These are phyloP conservation scores for Prosopis cineraria DNA, from an alignment of 306 rosid species.

Conservation along the genomic window DNA sequence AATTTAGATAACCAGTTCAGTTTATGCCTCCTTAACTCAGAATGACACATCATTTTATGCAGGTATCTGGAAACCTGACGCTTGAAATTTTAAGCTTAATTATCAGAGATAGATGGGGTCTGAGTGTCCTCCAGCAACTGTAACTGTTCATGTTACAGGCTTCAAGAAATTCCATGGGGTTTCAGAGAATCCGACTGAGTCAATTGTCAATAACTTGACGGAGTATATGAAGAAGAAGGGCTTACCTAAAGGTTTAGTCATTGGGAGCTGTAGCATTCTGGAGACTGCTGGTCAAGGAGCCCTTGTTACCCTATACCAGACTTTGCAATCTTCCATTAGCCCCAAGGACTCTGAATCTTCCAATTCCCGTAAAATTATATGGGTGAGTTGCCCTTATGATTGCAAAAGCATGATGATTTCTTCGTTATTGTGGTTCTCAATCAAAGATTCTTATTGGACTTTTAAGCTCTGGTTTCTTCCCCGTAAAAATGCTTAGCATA, in stretches of 20 bases:
- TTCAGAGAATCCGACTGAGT: slow-evolving; percentile 92
- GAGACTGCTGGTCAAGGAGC: slow-evolving; percentile 96
- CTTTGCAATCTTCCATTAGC: slow-evolving; percentile 62
- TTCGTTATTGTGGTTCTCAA: neutral
- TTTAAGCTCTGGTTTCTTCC: neutral
- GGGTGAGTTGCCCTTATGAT: slow-evolving; percentile 57
- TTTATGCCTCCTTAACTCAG: slow-evolving; percentile 15
- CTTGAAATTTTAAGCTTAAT: slow-evolving; percentile 36
- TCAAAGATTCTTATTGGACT: neutral
- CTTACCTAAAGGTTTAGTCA: slow-evolving; percentile 70
- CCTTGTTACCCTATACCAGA: slow-evolving; percentile 53
- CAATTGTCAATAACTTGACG: slow-evolving; percentile 59
- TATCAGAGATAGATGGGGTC: slow-evolving; percentile 75
- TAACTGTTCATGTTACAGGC: slow-evolving; percentile 84
- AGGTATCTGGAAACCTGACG: slow-evolving; percentile 51
- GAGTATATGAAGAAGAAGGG: slow-evolving; percentile 79
- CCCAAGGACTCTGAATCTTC: slow-evolving; percentile 60
- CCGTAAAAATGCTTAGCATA: neutral
- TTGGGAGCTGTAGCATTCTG: slow-evolving; percentile 86
- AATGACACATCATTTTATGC: slow-evolving; percentile 36
- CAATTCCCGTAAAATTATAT: slow-evolving; percentile 59
- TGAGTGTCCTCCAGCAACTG: slow-evolving; percentile 77
- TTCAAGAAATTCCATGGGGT: slow-evolving; percentile 98
- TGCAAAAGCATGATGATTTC: neutral
- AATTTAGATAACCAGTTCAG: neutral